Evolutionary conservation across 2,329 filamentous ascomycete genomes (phyloP), one percentile per base, ranked within the genome.

Genomic region (Claviceps pusilla): DNA sequence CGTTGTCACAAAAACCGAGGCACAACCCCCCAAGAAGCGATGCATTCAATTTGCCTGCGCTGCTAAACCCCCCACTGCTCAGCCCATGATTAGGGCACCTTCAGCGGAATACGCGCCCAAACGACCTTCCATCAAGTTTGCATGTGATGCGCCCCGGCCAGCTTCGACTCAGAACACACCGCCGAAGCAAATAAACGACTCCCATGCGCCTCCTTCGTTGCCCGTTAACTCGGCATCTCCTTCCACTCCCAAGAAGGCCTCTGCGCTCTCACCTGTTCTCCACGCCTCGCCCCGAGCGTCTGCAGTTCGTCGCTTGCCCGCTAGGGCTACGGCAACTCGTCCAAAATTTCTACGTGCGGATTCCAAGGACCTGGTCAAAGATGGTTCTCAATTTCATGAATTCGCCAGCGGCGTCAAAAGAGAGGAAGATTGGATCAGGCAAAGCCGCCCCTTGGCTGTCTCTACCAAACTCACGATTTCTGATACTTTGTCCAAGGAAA

Each of bases 1-100:
- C 29, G 55, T 63, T 4, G 56, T 64, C 33, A 57, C 58, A 51
- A 55, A 64, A 35, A 57, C 59, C 52, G 56, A 50, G 57, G 46
- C 46, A 83, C 52, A 84, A 82, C 41, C 39, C 12, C 70, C 69
- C 41, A 86, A 87, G 63, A 95, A 90, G 72, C 82, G 90, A 57
- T 91, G 87, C 68, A 96, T 97, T 61, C 91, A 86, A 56, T 97
- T 97, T 67, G 89, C 89, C 39, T 97, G 91, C 66, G 83, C 79
- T 41, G 78, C 78, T 42, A 87, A 84, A 64, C 53, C 55, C n/a
- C 70, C 71, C 31, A 62, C 68, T 35, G 64, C 68, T 29, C 61
- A 64, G 43, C 58, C 67, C 4, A 66, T 69, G 60, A 61, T 63
- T 46, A 62, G 64, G 62, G 59, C 66, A 1, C 63, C 65, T 7